Evolutionary conservation across 371 early-diverging fungal species (phyloP).

Genomic region (Chytridiales sp.): DNA sequence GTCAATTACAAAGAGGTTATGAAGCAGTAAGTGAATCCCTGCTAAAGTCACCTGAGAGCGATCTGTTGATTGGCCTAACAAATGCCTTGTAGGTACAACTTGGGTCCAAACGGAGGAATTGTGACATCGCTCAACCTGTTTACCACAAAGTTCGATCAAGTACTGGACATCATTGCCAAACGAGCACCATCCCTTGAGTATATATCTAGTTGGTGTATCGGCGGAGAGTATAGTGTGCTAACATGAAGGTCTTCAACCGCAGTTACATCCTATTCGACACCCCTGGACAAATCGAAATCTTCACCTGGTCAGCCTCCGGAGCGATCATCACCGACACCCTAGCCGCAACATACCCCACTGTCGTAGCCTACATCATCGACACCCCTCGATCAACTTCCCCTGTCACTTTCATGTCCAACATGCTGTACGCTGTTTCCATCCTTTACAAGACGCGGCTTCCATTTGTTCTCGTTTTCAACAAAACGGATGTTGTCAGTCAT

Average conservation of each 20-base stretch:
- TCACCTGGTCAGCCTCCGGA: slow-evolving; percentile 99
- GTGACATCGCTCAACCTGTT: slow-evolving; percentile 96
- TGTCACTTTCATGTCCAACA: slow-evolving; percentile 99
- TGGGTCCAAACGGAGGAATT: slow-evolving; percentile 99
- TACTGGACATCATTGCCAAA: slow-evolving; percentile 82
- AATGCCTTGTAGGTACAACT: slow-evolving; percentile 67
- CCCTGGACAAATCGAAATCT: slow-evolving; percentile 99
- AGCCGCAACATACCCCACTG: slow-evolving; percentile 89
- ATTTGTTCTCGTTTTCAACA: slow-evolving; percentile 96
- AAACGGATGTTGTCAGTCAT: slow-evolving; percentile 89
- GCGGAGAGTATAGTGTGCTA: neutral
- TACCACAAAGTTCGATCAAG: slow-evolving; percentile 95
- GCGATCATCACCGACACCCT: slow-evolving; percentile 95
- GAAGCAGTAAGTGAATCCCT: slow-evolving; percentile 77
- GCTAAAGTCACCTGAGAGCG: too few species aligned
- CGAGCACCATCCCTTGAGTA: slow-evolving; percentile 71
- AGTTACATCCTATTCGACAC: slow-evolving; percentile 96
- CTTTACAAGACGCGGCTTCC: slow-evolving; percentile 96
- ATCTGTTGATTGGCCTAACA: neutral
- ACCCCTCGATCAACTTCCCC: slow-evolving; percentile 91
- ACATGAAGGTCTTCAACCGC: slow-evolving; percentile 1
- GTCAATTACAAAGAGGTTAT: slow-evolving; percentile 99
- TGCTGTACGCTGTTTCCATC: slow-evolving; percentile 97
- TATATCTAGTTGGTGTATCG: slow-evolving; percentile 21
- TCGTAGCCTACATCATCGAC: slow-evolving; percentile 96